Evolutionary conservation across 768 basidiomycete genomes (phyloP).

Genomic region (Agrocybe chaxingu): DNA sequence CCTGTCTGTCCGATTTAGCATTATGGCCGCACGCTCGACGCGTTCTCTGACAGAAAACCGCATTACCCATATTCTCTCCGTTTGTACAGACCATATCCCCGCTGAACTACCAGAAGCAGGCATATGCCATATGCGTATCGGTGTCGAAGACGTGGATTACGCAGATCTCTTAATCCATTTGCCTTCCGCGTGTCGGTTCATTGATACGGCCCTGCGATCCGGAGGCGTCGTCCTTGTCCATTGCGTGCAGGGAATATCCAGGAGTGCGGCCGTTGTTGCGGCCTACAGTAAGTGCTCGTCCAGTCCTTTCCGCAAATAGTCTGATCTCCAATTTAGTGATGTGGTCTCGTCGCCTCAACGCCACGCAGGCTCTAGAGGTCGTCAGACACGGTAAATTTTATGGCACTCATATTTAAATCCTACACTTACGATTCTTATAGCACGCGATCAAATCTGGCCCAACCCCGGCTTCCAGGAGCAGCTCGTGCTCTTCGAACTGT

Average conservation of each 20-base stretch:
- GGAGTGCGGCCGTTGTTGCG: slow-evolving; percentile 68
- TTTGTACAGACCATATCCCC: slow-evolving; percentile 70
- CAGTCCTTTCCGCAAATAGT: neutral
- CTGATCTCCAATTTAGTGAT: slow-evolving; percentile 48
- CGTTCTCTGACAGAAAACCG: slow-evolving; percentile 69
- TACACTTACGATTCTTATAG: slow-evolving; percentile 28
- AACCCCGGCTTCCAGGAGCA: slow-evolving; percentile 81
- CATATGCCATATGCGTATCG: slow-evolving; percentile 65
- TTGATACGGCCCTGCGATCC: slow-evolving; percentile 54
- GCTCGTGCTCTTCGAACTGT: slow-evolving; percentile 71
- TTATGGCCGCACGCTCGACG: slow-evolving; percentile 68
- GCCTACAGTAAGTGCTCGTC: slow-evolving; percentile 60
- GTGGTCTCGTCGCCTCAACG: slow-evolving; percentile 54
- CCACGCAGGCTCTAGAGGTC: slow-evolving; percentile 55
- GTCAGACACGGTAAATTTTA: slow-evolving; percentile 53
- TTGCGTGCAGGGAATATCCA: slow-evolving; percentile 62
- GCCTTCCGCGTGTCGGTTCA: slow-evolving; percentile 64
- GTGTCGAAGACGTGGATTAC: slow-evolving; percentile 67
- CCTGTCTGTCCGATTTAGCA: slow-evolving; percentile 35
- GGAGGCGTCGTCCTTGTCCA: slow-evolving; percentile 67
- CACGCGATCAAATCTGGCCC: slow-evolving; percentile 75
- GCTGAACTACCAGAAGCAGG: slow-evolving; percentile 70
- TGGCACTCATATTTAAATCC: slow-evolving; percentile 1
- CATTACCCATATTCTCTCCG: slow-evolving; percentile 79
- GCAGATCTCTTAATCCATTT: slow-evolving; percentile 66